Evolutionary conservation across 2,329 filamentous ascomycete species (phyloP), one percentile per base, ranked within the genome.

Genomic region (Epichloe uncinata): DNA sequence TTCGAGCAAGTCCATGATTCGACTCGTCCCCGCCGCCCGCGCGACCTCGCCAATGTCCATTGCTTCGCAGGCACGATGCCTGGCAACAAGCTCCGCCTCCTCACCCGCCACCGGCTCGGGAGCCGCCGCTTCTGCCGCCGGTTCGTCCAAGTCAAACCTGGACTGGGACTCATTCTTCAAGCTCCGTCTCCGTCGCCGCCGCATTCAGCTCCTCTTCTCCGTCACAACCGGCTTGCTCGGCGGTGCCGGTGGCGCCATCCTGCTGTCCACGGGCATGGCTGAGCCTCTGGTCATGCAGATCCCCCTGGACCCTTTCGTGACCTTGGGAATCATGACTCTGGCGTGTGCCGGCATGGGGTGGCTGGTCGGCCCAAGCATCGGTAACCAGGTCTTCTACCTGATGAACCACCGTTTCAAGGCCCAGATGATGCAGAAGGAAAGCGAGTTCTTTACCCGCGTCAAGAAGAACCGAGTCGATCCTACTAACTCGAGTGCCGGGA

Each of bases 91-190:
- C 51, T 36, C 52, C 20, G 34, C 51, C 30, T 37, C 47, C 30
- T 37, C 47, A 30, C 12, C 47, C 8, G 16, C 51, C 13, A 9
- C 35, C 36, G 30, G 47, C 11, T 20, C 50, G 13, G 33, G 42
- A 2, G n/a, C 48, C 20, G 33, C 47, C 15, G n/a, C 42, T 11
- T 15, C 52, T 20, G 42, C 49, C 41, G 48, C 53, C 18, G 38
- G 36, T 18, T 42, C 41, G 5, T 35, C 49, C 44, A 44, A 42
- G 42, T 46, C 51, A 12, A 22, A 44, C 8, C 78, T 90, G 41
- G 79, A 88, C 69, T 97, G 91, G 91, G 84, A 96, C 71, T 82
- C 81, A 49, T 97, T 95, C 74, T 95, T 97, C 74, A 80, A 81
- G 64, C 82, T 97, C 53, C 88, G 91, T 61, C 85, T 88, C 60